phyloP scores from a whole-genome alignment of 2,329 filamentous ascomycete genomes.

The Phialophora tarda region DNA sequence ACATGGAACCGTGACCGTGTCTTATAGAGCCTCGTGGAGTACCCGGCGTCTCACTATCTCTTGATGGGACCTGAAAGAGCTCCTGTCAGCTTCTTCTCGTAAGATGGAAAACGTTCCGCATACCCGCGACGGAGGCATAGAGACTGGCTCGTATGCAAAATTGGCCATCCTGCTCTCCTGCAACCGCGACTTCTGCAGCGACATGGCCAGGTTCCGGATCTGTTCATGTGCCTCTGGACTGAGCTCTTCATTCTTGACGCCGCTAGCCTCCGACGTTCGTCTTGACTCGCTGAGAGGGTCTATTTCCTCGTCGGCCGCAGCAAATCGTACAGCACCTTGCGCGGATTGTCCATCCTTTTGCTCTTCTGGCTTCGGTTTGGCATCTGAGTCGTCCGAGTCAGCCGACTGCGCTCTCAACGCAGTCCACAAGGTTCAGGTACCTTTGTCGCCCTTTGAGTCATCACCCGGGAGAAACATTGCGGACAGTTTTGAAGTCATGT shows the following conservation, averaged over 20 bases:
- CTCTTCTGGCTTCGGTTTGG: slow-evolving; percentile 41
- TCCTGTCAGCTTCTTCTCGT: slow-evolving; percentile 18
- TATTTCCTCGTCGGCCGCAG: slow-evolving; percentile 73
- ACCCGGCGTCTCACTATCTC: slow-evolving; percentile 66
- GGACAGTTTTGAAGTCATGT: slow-evolving; percentile 39
- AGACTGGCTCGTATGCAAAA: slow-evolving; percentile 89
- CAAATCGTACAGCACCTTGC: slow-evolving; percentile 69
- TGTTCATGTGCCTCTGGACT: slow-evolving; percentile 62
- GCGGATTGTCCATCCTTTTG: slow-evolving; percentile 26
- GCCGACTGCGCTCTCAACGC: slow-evolving; percentile 1
- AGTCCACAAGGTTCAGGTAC: slow-evolving; percentile 24
- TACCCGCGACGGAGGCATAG: slow-evolving; percentile 67
- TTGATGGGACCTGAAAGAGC: slow-evolving; percentile 45
- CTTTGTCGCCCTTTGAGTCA: slow-evolving; percentile 31
- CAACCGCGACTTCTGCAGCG: slow-evolving; percentile 73
- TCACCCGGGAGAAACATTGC: slow-evolving; percentile 37
- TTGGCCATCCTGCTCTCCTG: slow-evolving; percentile 84
- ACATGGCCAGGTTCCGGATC: slow-evolving; percentile 72
- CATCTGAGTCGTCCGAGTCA: slow-evolving; percentile 38
- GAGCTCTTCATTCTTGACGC: slow-evolving; percentile 40
- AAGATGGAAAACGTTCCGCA: slow-evolving; percentile 36
- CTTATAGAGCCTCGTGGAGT: slow-evolving; percentile 64
- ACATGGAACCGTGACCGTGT: slow-evolving; percentile 62
- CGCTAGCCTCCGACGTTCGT: slow-evolving; percentile 30
- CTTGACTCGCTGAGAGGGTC: slow-evolving; percentile 49